Percentiles rank a stretch among this genome's conserved stretches.
phyloP scores from a whole-genome alignment of 768 basidiomycete species.

The Leucogyrophana mollusca region DNA sequence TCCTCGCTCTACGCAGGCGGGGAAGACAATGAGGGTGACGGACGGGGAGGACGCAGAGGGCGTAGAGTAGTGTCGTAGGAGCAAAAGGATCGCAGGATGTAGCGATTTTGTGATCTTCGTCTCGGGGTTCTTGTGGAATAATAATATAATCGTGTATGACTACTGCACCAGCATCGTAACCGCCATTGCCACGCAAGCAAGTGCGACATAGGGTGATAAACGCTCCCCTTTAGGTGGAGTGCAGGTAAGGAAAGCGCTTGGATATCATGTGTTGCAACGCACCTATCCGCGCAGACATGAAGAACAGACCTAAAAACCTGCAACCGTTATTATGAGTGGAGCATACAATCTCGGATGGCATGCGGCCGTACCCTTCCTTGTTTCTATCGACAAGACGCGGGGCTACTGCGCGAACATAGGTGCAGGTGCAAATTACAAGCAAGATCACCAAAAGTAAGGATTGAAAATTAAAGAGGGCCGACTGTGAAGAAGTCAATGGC shows the following conservation, averaged over 20 bases:
- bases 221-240: slow-evolving; percentile 68
- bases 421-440: slow-evolving; percentile 94
- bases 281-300: slow-evolving; percentile 97
- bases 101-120: no score
- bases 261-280: slow-evolving; percentile 20
- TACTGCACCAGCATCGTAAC: slow-evolving; percentile 58
- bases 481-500: slow-evolving; percentile 41
- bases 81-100: background rate
- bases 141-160: background rate
- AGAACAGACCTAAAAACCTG: slow-evolving; percentile 90
- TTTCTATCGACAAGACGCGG: slow-evolving; percentile 91
- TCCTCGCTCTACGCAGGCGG: slow-evolving; percentile 38
- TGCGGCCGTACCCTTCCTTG: slow-evolving; percentile 75
- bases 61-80: background rate
- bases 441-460: slow-evolving; percentile 92
- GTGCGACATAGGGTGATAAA: slow-evolving; percentile 90
- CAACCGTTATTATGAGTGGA: background rate
- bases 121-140: no score
- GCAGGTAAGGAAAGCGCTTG: background rate
- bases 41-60: slow-evolving; percentile 5
- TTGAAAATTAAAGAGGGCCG: slow-evolving; percentile 98
- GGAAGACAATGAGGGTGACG: slow-evolving; percentile 11
- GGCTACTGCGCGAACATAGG: slow-evolving; percentile 88
- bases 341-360: background rate
- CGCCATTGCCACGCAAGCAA: slow-evolving; percentile 94